Conservation (phyloP, 176 grass and related monocot genomes). For the Triticum monococcum region DNA sequence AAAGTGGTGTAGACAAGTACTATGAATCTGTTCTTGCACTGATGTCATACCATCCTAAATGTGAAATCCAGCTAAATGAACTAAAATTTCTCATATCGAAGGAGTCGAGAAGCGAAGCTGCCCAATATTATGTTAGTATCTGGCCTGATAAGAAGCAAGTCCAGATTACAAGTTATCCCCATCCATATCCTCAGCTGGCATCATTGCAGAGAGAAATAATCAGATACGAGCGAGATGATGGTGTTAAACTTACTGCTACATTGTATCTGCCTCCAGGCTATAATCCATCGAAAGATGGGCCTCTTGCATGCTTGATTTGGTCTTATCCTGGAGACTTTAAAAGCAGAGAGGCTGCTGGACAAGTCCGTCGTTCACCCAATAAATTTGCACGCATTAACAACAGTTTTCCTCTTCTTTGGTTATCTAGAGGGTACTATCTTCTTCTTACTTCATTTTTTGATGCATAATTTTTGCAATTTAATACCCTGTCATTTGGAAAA, state of each 20-base stretch:
- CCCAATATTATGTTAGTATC: constrained; percentile 69
- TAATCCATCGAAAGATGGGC: constrained; percentile 55
- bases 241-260: constrained; percentile 81
- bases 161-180: constrained; percentile 84
- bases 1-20: constrained; percentile 75
- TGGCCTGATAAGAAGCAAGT: constrained; percentile 66
- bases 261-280: constrained; percentile 78
- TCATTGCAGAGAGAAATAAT: constrained; percentile 83
- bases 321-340: constrained; percentile 93
- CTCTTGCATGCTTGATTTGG: constrained; percentile 80
- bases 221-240: constrained; percentile 75
- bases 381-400: constrained; percentile 67
- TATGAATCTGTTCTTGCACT: constrained; percentile 79
- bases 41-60: constrained; percentile 69
- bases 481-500: background rate
- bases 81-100: constrained; percentile 78
- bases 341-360: constrained; percentile 87
- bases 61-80: constrained; percentile 59
- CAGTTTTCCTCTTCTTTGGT: constrained; percentile 88
- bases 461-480: constrained; percentile 11
- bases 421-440: constrained; percentile 68
- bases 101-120: constrained; percentile 77
- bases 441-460: constrained; percentile 19
- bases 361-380: constrained; percentile 81
- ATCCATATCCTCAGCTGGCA: constrained; percentile 77